phyloP scores from a whole-genome alignment of 2,329 filamentous ascomycete genomes.

The Diplodia mutila region DNA sequence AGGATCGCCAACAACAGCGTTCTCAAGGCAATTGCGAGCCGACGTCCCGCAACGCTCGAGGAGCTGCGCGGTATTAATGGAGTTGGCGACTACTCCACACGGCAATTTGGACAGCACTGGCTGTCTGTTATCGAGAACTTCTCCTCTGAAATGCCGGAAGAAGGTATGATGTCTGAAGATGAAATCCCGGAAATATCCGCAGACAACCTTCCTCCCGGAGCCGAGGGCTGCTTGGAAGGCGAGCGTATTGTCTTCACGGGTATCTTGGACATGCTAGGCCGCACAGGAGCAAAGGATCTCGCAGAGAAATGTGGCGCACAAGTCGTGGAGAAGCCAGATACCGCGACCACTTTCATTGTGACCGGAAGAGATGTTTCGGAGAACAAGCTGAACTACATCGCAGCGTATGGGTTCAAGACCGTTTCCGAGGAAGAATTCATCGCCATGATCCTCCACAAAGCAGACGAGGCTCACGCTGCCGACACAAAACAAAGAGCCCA shows the following conservation, averaged over 20 bases:
- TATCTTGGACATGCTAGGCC: not conserved
- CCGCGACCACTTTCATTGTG: not conserved
- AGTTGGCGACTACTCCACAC: slow-evolving; percentile 30
- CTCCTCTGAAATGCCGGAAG: not conserved
- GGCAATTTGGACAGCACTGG: slow-evolving; percentile 37
- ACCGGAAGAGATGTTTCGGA: slow-evolving; percentile 9
- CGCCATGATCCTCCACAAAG: not conserved
- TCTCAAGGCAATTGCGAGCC: slow-evolving; percentile 34
- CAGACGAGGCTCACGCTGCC: not conserved
- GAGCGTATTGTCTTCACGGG: slow-evolving; percentile 5
- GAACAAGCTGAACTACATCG: not conserved
- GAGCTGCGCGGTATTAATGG: slow-evolving; percentile 35
- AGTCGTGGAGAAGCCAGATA: not conserved
- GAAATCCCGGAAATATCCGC: not conserved
- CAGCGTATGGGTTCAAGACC: not conserved
- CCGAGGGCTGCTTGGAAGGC: not conserved
- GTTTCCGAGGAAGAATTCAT: not conserved
- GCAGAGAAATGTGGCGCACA: slow-evolving; percentile 1
- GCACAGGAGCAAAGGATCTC: not conserved
- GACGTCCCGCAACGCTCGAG: slow-evolving; percentile 31
- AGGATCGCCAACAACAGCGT: slow-evolving; percentile 32
- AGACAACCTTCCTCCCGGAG: slow-evolving; percentile 1
- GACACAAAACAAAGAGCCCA: not conserved
- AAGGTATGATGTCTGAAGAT: not conserved
- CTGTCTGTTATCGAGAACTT: slow-evolving; percentile 31